These are phyloP conservation scores for Tricholoma matsutake DNA, from an alignment of 768 basidiomycete species.

Conservation along the genomic window DNA sequence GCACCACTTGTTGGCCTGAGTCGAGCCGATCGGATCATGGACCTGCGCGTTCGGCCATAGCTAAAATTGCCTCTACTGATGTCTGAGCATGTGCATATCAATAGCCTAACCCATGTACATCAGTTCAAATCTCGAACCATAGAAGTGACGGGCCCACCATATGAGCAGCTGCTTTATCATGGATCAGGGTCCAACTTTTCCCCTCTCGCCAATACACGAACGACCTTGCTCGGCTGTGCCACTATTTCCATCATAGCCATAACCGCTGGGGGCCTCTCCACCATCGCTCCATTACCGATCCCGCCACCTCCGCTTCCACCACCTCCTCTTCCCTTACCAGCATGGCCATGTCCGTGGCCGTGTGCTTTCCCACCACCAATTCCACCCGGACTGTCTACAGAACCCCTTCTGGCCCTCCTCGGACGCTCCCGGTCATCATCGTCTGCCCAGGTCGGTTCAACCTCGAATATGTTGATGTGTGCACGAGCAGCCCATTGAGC, in stretches of 20 bases:
- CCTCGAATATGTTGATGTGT: conserved; percentile 52
- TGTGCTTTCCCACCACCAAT: neutral
- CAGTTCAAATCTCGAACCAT: neutral
- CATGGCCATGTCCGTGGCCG: conserved; percentile 6
- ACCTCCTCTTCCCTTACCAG: conserved; percentile 11
- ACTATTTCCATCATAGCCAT: conserved; percentile 82
- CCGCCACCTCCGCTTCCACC: conserved; percentile 1
- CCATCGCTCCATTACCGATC: conserved; percentile 41
- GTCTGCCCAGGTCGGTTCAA: conserved; percentile 43
- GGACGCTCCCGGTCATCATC: conserved; percentile 31
- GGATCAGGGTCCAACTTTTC: conserved; percentile 68
- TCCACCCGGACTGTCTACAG: conserved; percentile 4
- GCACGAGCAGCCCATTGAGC: conserved; percentile 66
- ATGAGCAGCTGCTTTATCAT: conserved; percentile 10
- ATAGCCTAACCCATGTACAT: neutral
- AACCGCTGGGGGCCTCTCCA: conserved; percentile 75
- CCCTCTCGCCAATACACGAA: conserved; percentile 78
- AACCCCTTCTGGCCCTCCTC: conserved; percentile 20
- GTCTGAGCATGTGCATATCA: neutral
- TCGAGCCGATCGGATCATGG: neutral
- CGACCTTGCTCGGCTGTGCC: conserved; percentile 68
- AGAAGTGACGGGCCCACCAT: neutral
- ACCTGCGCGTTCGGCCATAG: neutral
- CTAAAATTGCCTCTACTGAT: neutral
- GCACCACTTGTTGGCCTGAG: neutral